phyloP scores from a whole-genome alignment of 2,329 filamentous ascomycete genomes.

The Rhexocercosporidium sp. region DNA sequence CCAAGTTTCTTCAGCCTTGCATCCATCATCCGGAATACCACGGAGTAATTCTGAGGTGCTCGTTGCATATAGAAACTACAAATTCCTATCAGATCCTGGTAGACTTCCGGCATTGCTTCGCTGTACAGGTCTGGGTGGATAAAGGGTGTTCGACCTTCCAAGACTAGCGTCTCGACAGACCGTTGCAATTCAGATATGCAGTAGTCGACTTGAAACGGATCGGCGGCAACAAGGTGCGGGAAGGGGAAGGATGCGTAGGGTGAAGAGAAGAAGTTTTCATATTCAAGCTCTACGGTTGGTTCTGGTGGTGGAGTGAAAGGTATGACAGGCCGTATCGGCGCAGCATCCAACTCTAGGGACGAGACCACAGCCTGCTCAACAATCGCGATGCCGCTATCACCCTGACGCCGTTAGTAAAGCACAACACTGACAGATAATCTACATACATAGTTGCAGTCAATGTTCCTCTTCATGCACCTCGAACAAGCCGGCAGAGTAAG shows the following conservation, averaged over 20 bases:
- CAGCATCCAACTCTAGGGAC: neutral
- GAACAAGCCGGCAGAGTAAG: conserved; percentile 31
- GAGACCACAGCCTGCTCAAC: neutral
- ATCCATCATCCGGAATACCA: conserved; percentile 29
- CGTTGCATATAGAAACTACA: conserved; percentile 29
- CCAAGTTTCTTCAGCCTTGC: conserved; percentile 21
- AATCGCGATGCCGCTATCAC: neutral
- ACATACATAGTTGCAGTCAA: conserved; percentile 35
- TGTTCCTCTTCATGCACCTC: conserved; percentile 25
- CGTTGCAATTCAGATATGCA: conserved; percentile 25
- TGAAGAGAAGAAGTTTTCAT: neutral
- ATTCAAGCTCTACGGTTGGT: neutral
- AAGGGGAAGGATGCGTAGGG: conserved; percentile 23
- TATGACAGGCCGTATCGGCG: neutral
- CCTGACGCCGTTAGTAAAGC: neutral
- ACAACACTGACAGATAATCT: neutral
- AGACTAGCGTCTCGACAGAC: conserved; percentile 19
- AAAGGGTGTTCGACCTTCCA: conserved; percentile 28
- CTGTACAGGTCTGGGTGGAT: conserved; percentile 29
- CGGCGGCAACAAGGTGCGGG: conserved; percentile 7
- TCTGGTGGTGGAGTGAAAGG: neutral
- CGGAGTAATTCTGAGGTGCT: conserved; percentile 15
- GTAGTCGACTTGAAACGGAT: conserved; percentile 19
- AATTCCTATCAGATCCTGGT: conserved; percentile 29
- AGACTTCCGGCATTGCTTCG: conserved; percentile 18